Base-by-base conservation (phyloP, 352 stramenopile species). In the Globisporangium carolinianum region DNA sequence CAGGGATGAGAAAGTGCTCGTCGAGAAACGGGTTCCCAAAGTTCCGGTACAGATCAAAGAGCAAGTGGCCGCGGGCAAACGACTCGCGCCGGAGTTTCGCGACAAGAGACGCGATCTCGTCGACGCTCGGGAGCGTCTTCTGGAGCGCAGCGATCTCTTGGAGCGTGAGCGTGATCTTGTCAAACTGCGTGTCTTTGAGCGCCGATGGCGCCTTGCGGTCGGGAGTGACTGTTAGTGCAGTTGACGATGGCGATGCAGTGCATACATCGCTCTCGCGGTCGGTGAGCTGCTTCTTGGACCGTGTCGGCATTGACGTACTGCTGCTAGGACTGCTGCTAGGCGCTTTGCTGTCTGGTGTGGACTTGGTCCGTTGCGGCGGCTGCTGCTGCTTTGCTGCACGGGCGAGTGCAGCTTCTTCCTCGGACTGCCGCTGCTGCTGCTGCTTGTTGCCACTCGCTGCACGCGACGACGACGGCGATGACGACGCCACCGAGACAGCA, bases 41-140 rank as follows among this genome's bases (percentile, higher is more conserved):
- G 68, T 92, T 91, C 35, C 84, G 81, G 60, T 92, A 94, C 46
- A 94, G 67, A 58, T 94, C 82, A 56, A 94, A 94, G 37, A 94
- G 67, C 56, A 71, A 82, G 57, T 90, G 77, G 24, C 79, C 83
- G 60, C 88, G 79, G 47, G 77, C 59, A 58, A 94, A 94, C 55
- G 84, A 92, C 51, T 89, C 71, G 24, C 65, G 66, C 49, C 81
- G 79, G 15, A 91, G 69, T 38, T 84, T 82, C 6, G 60, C 65
- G 5, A 89, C 82, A 8, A 91, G 56, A 39, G 63, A 47, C 6
- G 72, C 82, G 52, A 91, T 86, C 51, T 87, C 77, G 17, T 78
- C 66, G 32, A 83, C 77, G 42, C 72, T 86, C 11, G 82, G 82
- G 18, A 91, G 55, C 38, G 81, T 87, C 62, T 89, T 89, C 56